Evolutionary conservation across 768 basidiomycete genomes (phyloP).

Genomic region (Sporobolomyces pararoseus): DNA sequence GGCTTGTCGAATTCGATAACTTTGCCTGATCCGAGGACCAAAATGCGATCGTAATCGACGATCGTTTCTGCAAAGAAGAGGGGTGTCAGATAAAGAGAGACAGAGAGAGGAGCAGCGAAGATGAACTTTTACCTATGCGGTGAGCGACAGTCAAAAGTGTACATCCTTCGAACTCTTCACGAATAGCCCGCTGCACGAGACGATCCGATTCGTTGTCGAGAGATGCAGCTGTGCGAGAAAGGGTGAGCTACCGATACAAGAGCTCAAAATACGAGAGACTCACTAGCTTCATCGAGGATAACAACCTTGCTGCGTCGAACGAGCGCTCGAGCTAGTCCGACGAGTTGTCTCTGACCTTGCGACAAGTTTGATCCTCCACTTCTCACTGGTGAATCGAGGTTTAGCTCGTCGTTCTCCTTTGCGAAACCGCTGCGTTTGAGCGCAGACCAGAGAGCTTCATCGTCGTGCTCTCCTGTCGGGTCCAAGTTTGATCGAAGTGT

Average conservation of each 20-base stretch:
- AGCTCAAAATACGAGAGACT: no score
- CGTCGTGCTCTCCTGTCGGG: constrained; percentile 40
- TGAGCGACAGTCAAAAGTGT: constrained; percentile 43
- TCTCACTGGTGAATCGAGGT: constrained; percentile 21
- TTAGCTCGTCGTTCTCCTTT: background rate
- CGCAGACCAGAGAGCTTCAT: constrained; percentile 44
- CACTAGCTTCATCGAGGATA: constrained; percentile 43
- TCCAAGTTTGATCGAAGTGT: constrained; percentile 62
- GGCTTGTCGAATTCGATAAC: constrained; percentile 45
- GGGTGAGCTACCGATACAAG: no score
- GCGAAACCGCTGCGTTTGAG: constrained; percentile 40
- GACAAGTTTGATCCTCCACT: constrained; percentile 65
- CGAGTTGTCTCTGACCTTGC: constrained; percentile 75
- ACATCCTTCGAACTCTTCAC: constrained; percentile 41
- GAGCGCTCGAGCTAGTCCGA: constrained; percentile 47
- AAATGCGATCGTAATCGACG: constrained; percentile 43
- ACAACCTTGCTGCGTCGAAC: constrained; percentile 36
- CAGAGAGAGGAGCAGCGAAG: background rate
- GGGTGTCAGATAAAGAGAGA: background rate
- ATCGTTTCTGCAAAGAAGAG: constrained; percentile 30
- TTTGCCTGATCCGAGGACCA: constrained; percentile 35
- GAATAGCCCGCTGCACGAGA: constrained; percentile 39
- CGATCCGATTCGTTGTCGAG: constrained; percentile 54
- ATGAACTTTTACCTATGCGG: constrained; percentile 18
- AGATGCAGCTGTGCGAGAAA: constrained; percentile 27